Evolutionary conservation across 208 protist species (phyloP), one percentile per base, ranked within the genome.

Genomic region (Trypanosoma cruzi): DNA sequence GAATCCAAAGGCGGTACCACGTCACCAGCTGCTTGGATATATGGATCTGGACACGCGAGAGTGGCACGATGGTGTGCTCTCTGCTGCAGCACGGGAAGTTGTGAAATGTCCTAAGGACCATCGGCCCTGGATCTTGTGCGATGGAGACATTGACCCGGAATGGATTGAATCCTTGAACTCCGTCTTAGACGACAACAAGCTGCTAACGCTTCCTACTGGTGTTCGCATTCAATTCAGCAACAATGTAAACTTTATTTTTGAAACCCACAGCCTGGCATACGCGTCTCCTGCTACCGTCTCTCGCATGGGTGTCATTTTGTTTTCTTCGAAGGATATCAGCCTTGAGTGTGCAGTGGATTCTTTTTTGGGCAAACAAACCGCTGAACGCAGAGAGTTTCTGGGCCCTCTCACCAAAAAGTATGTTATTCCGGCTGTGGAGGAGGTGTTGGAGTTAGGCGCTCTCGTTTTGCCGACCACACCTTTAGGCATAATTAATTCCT

Each of bases 111-210:
- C 87, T 14, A 85, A 81, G 54, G 80, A 86, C 63, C 32, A 72
- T n/a, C 77, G 82, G 20, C 82, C 90, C 59, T 98, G 97, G 98
- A 93, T 99, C 46, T 65, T 97, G 29, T 98, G 98, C 63, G 98
- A 99, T 72, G 98, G 98, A 42, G 97, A 98, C 71, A 98, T 99
- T 70, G 98, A 99, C 85, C 95, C 98, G 10, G 96, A 99, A 69
- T 99, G 97, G 98, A 98, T 99, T 58, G 98, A 99, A 84, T 99
- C 98, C 44, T 86, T 99, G 36, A 99, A 99, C 88, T 99, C 98
- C 31, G 98, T 99, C 20, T 81, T 99, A 28, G 98, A 99, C 76
- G 98, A 99, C 79, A 99, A 99, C 90, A 98, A 98, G 68, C 86
- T 98, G 44, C 85, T 99, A 24, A 99, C 98, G 34, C 94, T 99